phyloP scores from a whole-genome alignment of 1,284 basidiomycete species.

The Cryptococcus sp. region DNA sequence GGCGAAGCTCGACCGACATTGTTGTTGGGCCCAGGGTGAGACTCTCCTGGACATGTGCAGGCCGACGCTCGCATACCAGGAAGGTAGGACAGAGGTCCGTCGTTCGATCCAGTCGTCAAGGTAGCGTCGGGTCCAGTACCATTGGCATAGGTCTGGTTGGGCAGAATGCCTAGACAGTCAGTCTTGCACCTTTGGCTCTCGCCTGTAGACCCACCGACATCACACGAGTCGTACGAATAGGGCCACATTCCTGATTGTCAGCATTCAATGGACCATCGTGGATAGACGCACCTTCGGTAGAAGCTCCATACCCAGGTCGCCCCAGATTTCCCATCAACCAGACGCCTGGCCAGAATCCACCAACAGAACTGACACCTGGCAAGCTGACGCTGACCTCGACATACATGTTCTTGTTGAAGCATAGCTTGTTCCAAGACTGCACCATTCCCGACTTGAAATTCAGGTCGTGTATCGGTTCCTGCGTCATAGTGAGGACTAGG shows the following conservation, averaged over 20 bases:
- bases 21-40: constrained; percentile 60
- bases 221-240: constrained; percentile 45
- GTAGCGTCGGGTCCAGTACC: constrained; percentile 42
- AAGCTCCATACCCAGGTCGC: constrained; percentile 53
- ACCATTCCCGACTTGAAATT: constrained; percentile 60
- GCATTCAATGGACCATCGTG: not conserved
- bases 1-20: constrained; percentile 55
- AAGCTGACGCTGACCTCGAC: constrained; percentile 40
- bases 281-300: constrained; percentile 62
- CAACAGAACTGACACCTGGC: constrained; percentile 35
- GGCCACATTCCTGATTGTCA: constrained; percentile 45
- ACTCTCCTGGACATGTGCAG: constrained; percentile 54
- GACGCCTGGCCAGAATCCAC: constrained; percentile 52
- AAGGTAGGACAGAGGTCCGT: constrained; percentile 40
- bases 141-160: constrained; percentile 45
- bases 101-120: constrained; percentile 36
- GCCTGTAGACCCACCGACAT: constrained; percentile 24
- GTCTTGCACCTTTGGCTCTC: constrained; percentile 49
- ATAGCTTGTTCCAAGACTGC: constrained; percentile 51
- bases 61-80: constrained; percentile 52
- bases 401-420: constrained; percentile 44
- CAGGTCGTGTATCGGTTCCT: constrained; percentile 64
- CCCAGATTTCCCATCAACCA: constrained; percentile 51
- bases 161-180: constrained; percentile 25
- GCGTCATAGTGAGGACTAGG: constrained; percentile 69